phyloP scores from a whole-genome alignment of 179 eudicot genomes.

The Corrigiola litoralis region DNA sequence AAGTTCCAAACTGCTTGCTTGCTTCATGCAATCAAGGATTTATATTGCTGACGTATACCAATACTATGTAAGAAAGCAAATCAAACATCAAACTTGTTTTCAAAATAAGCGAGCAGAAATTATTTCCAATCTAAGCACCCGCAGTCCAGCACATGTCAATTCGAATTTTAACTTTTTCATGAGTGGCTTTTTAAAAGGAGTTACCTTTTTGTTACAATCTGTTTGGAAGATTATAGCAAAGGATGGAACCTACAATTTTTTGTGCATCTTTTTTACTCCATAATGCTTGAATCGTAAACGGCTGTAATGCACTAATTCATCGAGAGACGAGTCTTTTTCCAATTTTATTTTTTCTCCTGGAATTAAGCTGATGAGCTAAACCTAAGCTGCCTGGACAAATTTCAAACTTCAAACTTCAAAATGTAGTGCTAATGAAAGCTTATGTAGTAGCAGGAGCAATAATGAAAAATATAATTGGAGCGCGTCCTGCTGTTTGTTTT shows the following conservation, averaged over 20 bases:
- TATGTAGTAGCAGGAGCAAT: too few species aligned
- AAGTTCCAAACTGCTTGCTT: too few species aligned
- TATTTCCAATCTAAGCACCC: neutral
- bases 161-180: neutral
- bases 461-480: too few species aligned
- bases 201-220: constrained; percentile 2
- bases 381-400: neutral
- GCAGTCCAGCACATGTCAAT: neutral
- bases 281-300: too few species aligned
- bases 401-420: neutral
- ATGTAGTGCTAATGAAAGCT: neutral
- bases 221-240: constrained; percentile 19
- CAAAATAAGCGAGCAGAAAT: neutral
- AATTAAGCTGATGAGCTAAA: neutral
- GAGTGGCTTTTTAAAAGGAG: neutral
- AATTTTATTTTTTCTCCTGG: neutral
- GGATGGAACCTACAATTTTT: constrained; percentile 10
- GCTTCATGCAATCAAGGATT: too few species aligned
- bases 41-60: neutral
- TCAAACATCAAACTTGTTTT: neutral
- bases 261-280: neutral
- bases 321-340: constrained; percentile 9
- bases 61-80: neutral
- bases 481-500: too few species aligned
- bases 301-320: constrained; percentile 16